Evolutionary conservation across 208 protist species (phyloP), one percentile per base, ranked within the genome.

Genomic region (Trypanosoma conorhini): DNA sequence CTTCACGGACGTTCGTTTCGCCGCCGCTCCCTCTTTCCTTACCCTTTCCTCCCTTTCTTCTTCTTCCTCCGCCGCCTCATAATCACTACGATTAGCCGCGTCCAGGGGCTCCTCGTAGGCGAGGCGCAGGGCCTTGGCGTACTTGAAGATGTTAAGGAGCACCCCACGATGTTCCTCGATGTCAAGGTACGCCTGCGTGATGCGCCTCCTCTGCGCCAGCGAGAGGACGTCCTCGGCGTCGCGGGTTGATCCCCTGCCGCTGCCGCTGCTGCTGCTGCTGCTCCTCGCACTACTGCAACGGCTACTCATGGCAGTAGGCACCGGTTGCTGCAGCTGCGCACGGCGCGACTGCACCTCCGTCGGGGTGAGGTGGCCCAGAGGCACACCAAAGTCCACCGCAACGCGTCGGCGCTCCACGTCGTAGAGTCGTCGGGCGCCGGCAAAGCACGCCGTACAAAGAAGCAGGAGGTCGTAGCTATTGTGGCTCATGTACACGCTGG

Each of bases 391-490:
- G 58, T 83, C 76, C 9, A 62, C 67, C 19, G 76, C 76, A 1
- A 88, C 64, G 30, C 61, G 38, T 33, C 42, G 35, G 15, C 75
- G 59, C 63, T 80, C 77, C 24, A 50, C 24, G 17, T 82, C 78
- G 52, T 87, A 87, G 0, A 80, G n/a, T 3, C 4, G 26, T 24
- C 76, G 67, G n/a, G 77, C 68, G 46, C 24, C 67, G 28, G 76
- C 72, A 73, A 91, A 91, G 71, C 80, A 91, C 22, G 15, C 64
- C 22, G 80, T 79, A 61, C 82, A 91, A 33, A 91, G 48, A 30
- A 91, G 75, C 52, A 91, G 70, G 33, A 91, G 54, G 42, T 91
- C 86, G 69, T 87, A 91, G 72, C 80, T 88, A 63, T 91, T 88
- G 71, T 91, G 82, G 48, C 80, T 88, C 82, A 91, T 88, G 74